These are phyloP conservation scores for Neoboletus subvelutipes DNA, from an alignment of 768 basidiomycete genomes.

Conservation along the genomic window DNA sequence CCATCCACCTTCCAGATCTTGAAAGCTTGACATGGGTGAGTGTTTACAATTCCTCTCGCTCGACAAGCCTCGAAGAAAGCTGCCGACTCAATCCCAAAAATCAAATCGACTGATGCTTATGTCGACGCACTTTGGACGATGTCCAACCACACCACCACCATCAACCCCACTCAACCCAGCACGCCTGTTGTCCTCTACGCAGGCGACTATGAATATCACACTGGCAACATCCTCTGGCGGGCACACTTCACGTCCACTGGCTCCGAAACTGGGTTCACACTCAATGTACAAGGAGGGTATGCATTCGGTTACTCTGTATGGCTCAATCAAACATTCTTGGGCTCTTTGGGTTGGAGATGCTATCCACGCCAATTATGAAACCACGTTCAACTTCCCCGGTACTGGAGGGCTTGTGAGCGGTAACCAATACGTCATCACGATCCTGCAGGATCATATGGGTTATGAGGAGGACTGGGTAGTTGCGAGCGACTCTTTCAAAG, in stretches of 20 bases:
- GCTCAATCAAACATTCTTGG: constrained; percentile 47
- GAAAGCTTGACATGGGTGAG: constrained; percentile 20
- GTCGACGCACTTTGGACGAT: constrained; percentile 44
- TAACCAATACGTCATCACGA: constrained; percentile 44
- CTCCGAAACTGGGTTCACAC: constrained; percentile 42
- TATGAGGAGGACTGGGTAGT: constrained; percentile 45
- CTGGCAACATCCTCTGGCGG: constrained; percentile 52
- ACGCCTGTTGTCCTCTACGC: constrained; percentile 47
- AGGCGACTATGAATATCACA: constrained; percentile 52
- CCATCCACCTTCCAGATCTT: constrained; percentile 21
- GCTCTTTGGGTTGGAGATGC: constrained; percentile 35
- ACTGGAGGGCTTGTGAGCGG: constrained; percentile 15
- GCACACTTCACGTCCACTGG: constrained; percentile 50
- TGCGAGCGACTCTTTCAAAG: constrained; percentile 47
- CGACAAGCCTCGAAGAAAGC: constrained; percentile 18
- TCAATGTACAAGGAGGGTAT: constrained; percentile 42
- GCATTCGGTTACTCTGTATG: constrained; percentile 53
- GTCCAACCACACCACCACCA: constrained; percentile 41
- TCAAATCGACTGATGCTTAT: constrained; percentile 39
- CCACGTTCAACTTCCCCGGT: constrained; percentile 15
- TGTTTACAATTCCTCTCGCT: neutral
- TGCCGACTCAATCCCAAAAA: constrained; percentile 36
- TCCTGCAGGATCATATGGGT: constrained; percentile 57
- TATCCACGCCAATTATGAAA: constrained; percentile 11
- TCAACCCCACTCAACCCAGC: constrained; percentile 38